Evolutionary conservation across 306 rosid genomes (phyloP), one percentile per base, ranked within the genome.

Genomic region (Trichosanthes cucumerina): DNA sequence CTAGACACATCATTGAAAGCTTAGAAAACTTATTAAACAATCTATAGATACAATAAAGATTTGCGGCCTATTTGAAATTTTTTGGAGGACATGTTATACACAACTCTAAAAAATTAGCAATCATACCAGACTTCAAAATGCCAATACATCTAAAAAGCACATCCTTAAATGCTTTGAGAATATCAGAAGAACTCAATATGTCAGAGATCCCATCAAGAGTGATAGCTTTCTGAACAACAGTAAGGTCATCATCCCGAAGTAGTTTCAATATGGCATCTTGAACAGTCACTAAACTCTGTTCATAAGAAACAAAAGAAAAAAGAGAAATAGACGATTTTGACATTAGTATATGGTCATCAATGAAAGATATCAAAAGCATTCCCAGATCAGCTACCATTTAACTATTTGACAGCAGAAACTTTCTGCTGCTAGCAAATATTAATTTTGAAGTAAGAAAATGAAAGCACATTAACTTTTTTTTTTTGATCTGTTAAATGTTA

Each of bases 221-320:
- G 28, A 94, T 79, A 81, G 93, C 95, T 14, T 90, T 96, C 83
- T 65, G 84, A 80, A 94, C 96, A 83, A 94, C 93, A 79, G 89
- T 89, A 54, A 90, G 88, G 82, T 94, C 98, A 73, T 87, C 85
- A 84, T 94, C 96, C 62, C 81, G 87, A 84, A 94, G 87, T 84
- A 89, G 96, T 81, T 90, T 86, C 86, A 87, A 83, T 78, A 92
- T 81, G 78, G 89, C 89, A 83, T 87, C 95, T 87, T 84, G 88
- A 62, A 92, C 82, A 80, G 81, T 87, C 56, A 85, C 72, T 78
- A 89, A 85, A 87, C 87, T 87, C 97, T 94, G 59, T 60, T 50
- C 86, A 85, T 43, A 81, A 41, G 28, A 75, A 86, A 28, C 9
- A 43, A 9, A 44, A 82, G 13, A 64, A 58, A 71, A 80, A 78